Percentiles rank a stretch among this genome's conserved stretches.
Evolutionary conservation across 2,329 filamentous ascomycete genomes (phyloP).

Genomic region (Zalaria sp.): DNA sequence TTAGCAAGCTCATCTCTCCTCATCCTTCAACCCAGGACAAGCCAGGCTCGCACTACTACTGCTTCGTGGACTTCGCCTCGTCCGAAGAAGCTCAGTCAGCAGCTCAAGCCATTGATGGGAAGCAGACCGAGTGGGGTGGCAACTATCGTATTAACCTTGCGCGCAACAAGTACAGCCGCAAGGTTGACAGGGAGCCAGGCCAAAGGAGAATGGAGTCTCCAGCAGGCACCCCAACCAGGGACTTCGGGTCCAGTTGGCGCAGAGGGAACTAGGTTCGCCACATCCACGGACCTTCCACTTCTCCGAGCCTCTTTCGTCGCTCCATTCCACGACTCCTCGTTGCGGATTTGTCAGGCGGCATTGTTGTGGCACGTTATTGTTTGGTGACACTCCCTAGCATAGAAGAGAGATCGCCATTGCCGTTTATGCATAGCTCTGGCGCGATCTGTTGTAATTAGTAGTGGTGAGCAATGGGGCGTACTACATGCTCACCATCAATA

Average conservation of each 20-base stretch:
- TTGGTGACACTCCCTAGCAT: no score
- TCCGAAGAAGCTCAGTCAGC: conserved; percentile 13
- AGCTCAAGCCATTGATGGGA: conserved; percentile 11
- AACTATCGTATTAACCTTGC: conserved; percentile 10
- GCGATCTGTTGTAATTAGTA: no score
- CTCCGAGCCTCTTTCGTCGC: no score
- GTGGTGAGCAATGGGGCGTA: no score
- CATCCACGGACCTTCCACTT: no score
- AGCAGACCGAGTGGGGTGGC: conserved; percentile 9
- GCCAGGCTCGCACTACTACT: conserved; percentile 12
- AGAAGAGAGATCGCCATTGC: no score
- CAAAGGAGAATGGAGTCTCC: conserved; percentile 2
- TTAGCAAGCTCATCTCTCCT: conserved; percentile 29
- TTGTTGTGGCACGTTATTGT: no score
- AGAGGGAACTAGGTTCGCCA: conserved; percentile 1
- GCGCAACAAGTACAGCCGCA: conserved; percentile 1
- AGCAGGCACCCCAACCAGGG: conserved; percentile 1
- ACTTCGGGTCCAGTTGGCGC: conserved; percentile 5
- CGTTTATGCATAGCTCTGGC: no score
- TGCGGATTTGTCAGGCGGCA: no score
- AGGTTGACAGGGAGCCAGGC: conserved; percentile 1
- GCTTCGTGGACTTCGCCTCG: conserved; percentile 16
- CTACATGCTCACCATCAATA: no score
- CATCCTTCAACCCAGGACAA: conserved; percentile 3
- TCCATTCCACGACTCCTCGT: no score